Evolutionary conservation across 2,329 filamentous ascomycete genomes (phyloP), one percentile per base, ranked within the genome.

Genomic region (Aspergillus aculeatus): DNA sequence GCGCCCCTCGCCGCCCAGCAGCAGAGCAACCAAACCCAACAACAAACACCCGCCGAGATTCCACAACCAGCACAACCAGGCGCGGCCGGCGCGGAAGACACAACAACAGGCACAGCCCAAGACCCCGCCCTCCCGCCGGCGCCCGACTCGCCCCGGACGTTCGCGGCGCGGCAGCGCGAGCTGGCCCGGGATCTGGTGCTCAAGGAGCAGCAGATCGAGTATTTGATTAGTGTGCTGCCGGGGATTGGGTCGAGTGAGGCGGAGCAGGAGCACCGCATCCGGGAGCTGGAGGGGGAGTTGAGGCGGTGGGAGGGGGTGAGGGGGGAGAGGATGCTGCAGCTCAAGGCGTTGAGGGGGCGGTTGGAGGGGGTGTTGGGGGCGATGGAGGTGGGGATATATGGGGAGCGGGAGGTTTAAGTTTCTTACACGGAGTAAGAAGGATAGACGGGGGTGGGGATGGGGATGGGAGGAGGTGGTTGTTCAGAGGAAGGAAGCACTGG

Each of bases 151-250:
- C 75, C 77, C 7, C 65, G 69, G 41, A 73, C 72, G 14, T 82
- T 82, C 60, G 73, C 75, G 0, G 71, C 71, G 23, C 75, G 79
- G 5, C 79, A 81, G 69, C 70, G 74, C 11, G 80, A 82, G 61
- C 66, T 82, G 5, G 79, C 79, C n/a, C 73, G 78, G 3, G 80
- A 82, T 62, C 68, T 82, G 2, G 76, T 82, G 47, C 74, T 80
- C 59, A 82, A 82, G 66, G 77, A 80, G 56, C 77, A 81, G 69
- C 80, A 82, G 72, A 82, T 82, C 57, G 80, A 82, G 68, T 76
- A 79, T 54, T 62, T 82, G 54, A 78, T 82, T 47, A 75, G 75
- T 5, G 73, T 77, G 29, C 61, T 82, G 50, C 80, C 80, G 0
- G 80, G 80, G 16, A 77, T 81, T 29, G 78, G 75, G 11, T 73